Base-by-base conservation (phyloP, 202 grass and related monocot species). In the Saccharum hybrid region DNA sequence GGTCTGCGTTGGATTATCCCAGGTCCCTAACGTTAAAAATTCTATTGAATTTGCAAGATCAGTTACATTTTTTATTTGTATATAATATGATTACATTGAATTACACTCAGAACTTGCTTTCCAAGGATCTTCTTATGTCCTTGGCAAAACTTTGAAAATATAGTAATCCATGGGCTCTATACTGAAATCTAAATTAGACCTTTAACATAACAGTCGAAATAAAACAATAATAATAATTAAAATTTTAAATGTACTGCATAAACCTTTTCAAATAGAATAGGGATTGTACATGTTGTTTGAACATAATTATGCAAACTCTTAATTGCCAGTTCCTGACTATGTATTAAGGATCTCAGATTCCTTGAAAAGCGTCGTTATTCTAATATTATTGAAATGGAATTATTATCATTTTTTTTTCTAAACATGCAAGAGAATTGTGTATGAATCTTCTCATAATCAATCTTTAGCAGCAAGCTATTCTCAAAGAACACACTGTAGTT, bases 31-130 rank as follows among this genome's bases (percentile, higher is more conserved):
- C 3, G 59, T 19, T 49, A 19, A 23, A 62, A 16, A 22, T 77
- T 54, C 19, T 74, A 76, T 10, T 2, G 4, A 63, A 52, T 30
- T 42, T 60, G 12, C 31, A 51, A 73, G 33, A 72, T 16, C 39
- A 79, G 31, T 54, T 86, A 73, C 63, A 13, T 33, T 73, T 31
- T 14, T 11, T 12, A 23, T 41, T 62, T 22, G 8, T 59, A 56
- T 56, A 59, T 10, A 59, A 59, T 26, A 33, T 18, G 37, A 31
- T 83, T 14, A 52, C 15, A 33, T 68, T 19, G 16, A 49, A 45
- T 26, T 11, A 8, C 9, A 40, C 4, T 12, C 8, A 28, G 31
- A 66, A 70, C 23, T 75, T 69, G 10, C 5, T 8, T 1, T 10
- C 5, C 23, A 48, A 21, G 4, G 2, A 37, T 70, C 22, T 65